Evolutionary conservation across 345 rosid species (phyloP).

Genomic region (Ailanthus altissimus): DNA sequence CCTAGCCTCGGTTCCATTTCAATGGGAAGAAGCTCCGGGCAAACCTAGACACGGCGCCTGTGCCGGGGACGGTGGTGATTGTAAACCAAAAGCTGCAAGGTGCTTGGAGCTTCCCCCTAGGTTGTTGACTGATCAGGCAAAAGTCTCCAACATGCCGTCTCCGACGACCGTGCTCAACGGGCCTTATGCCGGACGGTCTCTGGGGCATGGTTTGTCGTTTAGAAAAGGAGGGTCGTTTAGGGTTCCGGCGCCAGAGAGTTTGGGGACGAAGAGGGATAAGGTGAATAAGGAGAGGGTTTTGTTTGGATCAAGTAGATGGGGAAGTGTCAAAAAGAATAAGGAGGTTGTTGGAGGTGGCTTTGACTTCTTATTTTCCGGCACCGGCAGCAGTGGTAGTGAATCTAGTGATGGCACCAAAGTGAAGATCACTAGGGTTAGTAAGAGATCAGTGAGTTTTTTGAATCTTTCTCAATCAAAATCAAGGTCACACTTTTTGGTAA

Average conservation of each 20-base stretch:
- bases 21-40: constrained; percentile 95
- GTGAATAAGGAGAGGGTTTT: constrained; percentile 30
- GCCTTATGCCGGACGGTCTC: constrained; percentile 42
- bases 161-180: constrained; percentile 62
- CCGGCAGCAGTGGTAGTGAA: constrained; percentile 20
- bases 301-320: constrained; percentile 59
- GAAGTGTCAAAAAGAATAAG: constrained; percentile 38
- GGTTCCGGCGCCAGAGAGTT: constrained; percentile 18
- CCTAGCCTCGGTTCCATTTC: constrained; percentile 68
- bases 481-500: constrained; percentile 51
- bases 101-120: constrained; percentile 74
- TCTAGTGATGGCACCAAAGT: constrained; percentile 25
- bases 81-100: constrained; percentile 29
- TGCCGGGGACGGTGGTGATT: background rate
- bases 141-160: constrained; percentile 37
- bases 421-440: constrained; percentile 46
- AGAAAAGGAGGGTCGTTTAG: constrained; percentile 36
- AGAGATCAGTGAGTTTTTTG: constrained; percentile 45
- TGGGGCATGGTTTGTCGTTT: constrained; percentile 33
- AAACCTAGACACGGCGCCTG: constrained; percentile 49
- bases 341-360: constrained; percentile 30
- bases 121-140: constrained; percentile 36
- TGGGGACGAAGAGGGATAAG: background rate
- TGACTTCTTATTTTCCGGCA: constrained; percentile 30
- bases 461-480: constrained; percentile 45